Evolutionary conservation across 805 yeast species (phyloP).

Genomic region (Spathaspora boniae): DNA sequence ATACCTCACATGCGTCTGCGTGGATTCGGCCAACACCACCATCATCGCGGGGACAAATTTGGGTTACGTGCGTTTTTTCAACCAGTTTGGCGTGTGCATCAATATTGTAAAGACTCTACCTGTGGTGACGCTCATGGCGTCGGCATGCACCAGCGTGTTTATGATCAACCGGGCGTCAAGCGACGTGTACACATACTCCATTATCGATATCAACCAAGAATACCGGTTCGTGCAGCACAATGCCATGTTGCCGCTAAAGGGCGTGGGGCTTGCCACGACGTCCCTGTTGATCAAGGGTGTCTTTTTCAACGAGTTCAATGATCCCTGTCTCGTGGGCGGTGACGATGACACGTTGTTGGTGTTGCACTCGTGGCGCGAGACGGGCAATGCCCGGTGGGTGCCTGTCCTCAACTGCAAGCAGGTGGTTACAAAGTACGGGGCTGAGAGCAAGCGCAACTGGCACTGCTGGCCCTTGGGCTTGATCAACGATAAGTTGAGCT

Average conservation of each 20-base stretch:
- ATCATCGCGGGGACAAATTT: slow-evolving; percentile 68
- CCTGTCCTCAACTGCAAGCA: slow-evolving; percentile 68
- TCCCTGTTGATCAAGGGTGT: slow-evolving; percentile 53
- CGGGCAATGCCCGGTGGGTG: slow-evolving; percentile 78
- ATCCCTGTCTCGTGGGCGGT: slow-evolving; percentile 82
- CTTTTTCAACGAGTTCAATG: slow-evolving; percentile 86
- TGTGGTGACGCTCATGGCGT: slow-evolving; percentile 67
- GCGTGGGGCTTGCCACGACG: slow-evolving; percentile 2
- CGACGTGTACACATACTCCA: slow-evolving; percentile 42
- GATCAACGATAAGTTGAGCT: slow-evolving; percentile 63
- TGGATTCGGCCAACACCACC: slow-evolving; percentile 41
- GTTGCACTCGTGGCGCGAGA: slow-evolving; percentile 73
- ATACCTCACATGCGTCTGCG: slow-evolving; percentile 61
- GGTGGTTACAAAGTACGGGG: slow-evolving; percentile 42
- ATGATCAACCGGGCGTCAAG: slow-evolving; percentile 41
- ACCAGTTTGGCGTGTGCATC: slow-evolving; percentile 69
- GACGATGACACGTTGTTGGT: slow-evolving; percentile 67
- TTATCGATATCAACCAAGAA: slow-evolving; percentile 44
- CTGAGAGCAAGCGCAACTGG: slow-evolving; percentile 52
- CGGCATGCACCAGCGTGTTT: slow-evolving; percentile 50
- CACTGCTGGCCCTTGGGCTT: slow-evolving; percentile 88
- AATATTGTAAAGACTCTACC: slow-evolving; percentile 69
- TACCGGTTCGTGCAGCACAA: slow-evolving; percentile 39
- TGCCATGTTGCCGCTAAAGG: slow-evolving; percentile 32
- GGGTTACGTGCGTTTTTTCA: slow-evolving; percentile 73